These are phyloP conservation scores for Boehmeria nivea DNA, from an alignment of 306 rosid genomes.

Conservation along the genomic window DNA sequence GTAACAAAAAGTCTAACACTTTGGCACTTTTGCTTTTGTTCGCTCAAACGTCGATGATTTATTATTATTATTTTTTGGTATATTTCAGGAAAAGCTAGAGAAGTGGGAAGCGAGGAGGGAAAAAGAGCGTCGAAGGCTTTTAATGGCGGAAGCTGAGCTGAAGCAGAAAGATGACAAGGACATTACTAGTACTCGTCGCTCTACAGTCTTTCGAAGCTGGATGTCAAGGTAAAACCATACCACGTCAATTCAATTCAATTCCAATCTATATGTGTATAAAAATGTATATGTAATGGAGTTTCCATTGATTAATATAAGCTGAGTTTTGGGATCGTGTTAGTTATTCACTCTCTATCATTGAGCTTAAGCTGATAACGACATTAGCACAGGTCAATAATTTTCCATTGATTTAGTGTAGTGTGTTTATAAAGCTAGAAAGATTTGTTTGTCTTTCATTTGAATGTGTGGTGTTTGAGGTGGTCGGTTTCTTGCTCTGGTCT, in stretches of 20 bases:
- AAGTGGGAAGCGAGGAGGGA: constrained; percentile 72
- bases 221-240: constrained; percentile 38
- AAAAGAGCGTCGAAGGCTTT: constrained; percentile 60
- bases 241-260: too few species aligned
- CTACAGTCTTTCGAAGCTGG: constrained; percentile 55
- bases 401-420: too few species aligned
- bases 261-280: too few species aligned
- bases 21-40: not conserved
- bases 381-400: not conserved
- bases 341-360: too few species aligned
- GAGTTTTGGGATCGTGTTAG: too few species aligned
- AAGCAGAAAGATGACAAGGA: constrained; percentile 58
- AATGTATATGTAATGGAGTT: too few species aligned
- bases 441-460: too few species aligned
- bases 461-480: too few species aligned
- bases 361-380: not conserved
- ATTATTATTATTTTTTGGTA: not conserved
- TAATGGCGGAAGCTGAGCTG: constrained; percentile 64
- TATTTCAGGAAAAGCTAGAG: constrained; percentile 50
- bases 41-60: not conserved
- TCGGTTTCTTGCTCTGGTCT: too few species aligned
- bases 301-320: too few species aligned
- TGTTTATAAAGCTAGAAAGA: too few species aligned
- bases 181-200: constrained; percentile 21
- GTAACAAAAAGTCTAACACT: constrained; percentile 25